Evolutionary conservation across 352 stramenopile genomes (phyloP).

Genomic region (Phytophthora europaea): DNA sequence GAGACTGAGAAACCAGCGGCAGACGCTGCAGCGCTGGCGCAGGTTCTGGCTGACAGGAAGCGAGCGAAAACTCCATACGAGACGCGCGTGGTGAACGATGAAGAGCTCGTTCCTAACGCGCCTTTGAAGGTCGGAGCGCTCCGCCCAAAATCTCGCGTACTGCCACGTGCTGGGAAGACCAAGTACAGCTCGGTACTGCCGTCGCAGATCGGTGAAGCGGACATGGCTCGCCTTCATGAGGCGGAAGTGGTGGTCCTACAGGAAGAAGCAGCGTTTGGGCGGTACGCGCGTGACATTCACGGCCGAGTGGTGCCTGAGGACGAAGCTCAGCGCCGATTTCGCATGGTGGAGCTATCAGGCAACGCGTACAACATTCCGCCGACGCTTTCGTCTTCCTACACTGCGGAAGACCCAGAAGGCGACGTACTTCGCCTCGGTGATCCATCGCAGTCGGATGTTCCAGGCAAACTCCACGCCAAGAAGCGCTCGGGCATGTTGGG

Average conservation of each 20-base stretch:
- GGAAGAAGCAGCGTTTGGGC: slow-evolving; percentile 75
- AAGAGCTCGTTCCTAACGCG: slow-evolving; percentile 70
- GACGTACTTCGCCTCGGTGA: slow-evolving; percentile 13
- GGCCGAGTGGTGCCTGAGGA: slow-evolving; percentile 73
- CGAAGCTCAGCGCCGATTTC: slow-evolving; percentile 57
- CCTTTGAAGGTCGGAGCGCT: slow-evolving; percentile 17
- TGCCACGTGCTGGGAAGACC: slow-evolving; percentile 13
- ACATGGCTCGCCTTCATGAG: slow-evolving; percentile 83
- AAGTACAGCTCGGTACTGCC: slow-evolving; percentile 46
- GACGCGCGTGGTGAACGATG: slow-evolving; percentile 88
- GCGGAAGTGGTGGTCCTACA: slow-evolving; percentile 73
- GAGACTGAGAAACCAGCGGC: slow-evolving; percentile 6
- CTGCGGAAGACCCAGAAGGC: slow-evolving; percentile 23
- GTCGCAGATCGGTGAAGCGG: slow-evolving; percentile 85
- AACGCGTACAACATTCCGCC: slow-evolving; percentile 49
- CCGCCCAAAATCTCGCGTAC: slow-evolving; percentile 20
- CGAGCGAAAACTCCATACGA: slow-evolving; percentile 83
- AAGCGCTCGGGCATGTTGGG: slow-evolving; percentile 79
- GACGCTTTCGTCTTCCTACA: slow-evolving; percentile 19
- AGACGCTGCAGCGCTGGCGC: slow-evolving; percentile 34
- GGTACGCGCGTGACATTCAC: slow-evolving; percentile 76
- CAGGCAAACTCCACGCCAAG: slow-evolving; percentile 57
- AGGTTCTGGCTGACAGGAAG: slow-evolving; percentile 58
- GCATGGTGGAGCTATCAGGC: slow-evolving; percentile 71
- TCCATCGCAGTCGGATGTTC: slow-evolving; percentile 15